Base-by-base conservation (phyloP, 2,329 filamentous ascomycete genomes). In the Leptosphaerulina australis region DNA sequence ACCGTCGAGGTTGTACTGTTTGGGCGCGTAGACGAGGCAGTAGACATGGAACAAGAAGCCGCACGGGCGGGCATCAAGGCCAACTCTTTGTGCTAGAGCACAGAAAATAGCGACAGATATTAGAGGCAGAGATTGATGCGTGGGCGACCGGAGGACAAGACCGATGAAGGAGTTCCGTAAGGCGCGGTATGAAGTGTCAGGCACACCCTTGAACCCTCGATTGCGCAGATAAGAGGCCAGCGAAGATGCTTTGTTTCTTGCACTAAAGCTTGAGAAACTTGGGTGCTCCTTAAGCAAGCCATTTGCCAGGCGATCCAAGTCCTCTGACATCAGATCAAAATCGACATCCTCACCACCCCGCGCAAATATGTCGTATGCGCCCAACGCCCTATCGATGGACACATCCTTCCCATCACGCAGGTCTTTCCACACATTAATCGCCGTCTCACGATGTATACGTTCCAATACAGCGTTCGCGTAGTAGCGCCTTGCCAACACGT, bases 61-160 rank as follows among this genome's bases (percentile, higher is more conserved):
- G 60, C 89, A 93, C 44, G 89, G 91, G 25, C 85, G 83, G 0
- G 92, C 90, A 60, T 87, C 81, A 36, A 99, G 73, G 1, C 88
- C 88, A 10, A 97, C 69, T 28, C 88, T 82, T 45, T 83, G 80
- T 0, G 91, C 92, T 12, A 97, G 72, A 49, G 85, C 86, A 66
- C 88, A 94, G 73, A 88, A 99, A 55, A 97, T 96, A 52, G 87
- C 88, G 46, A 88, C 88, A 1, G 91, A 94, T 54, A 97, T 88
- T 40, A 97, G 80, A 1, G 93, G 94, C 7, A 97, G 79, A 1
- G 91, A 93, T 21, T 89, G 86, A 64, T 96, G 91, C 0, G 82
- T 80, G 5, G 82, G 75, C 39, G 88, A 85, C 26, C 84, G 85
- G 33, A 97, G 77, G 3, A 89, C 90, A 54, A 95, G 80, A 8